A percentile compares a stretch with the other conserved stretches of the same genome.
phyloP scores from a whole-genome alignment of 2,329 filamentous ascomycete genomes.

The Xylaria sp. region DNA sequence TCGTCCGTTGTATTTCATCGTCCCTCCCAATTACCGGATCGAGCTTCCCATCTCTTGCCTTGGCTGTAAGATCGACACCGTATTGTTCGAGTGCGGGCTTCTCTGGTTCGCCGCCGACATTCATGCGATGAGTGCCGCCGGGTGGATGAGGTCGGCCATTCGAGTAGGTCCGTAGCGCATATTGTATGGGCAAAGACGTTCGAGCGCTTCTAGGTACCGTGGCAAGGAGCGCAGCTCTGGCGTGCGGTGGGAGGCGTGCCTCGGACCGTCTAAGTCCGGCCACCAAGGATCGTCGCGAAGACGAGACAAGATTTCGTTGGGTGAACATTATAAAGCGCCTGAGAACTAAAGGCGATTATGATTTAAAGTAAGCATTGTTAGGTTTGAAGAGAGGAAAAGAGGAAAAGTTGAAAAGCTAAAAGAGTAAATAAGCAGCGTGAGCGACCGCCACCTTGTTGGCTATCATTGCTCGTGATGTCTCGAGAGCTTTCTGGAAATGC shows the following conservation, averaged over 20 bases:
- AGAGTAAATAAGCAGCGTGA: constrained; percentile 32
- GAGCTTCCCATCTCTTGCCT: constrained; percentile 87
- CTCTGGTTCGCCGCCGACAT: constrained; percentile 78
- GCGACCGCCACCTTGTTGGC: neutral
- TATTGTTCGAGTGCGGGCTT: constrained; percentile 92
- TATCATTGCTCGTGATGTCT: constrained; percentile 33
- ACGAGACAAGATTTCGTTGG: constrained; percentile 53
- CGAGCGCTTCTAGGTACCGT: constrained; percentile 37
- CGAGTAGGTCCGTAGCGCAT: constrained; percentile 65
- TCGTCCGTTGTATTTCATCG: constrained; percentile 90
- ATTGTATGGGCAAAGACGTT: constrained; percentile 38
- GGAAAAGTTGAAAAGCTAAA: constrained; percentile 14
- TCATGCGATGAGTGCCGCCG: constrained; percentile 93
- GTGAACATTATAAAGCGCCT: constrained; percentile 51
- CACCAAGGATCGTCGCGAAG: constrained; percentile 51
- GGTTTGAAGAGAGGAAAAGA: neutral
- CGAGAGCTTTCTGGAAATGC: constrained; percentile 49
- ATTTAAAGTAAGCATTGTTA: neutral
- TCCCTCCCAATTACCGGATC: constrained; percentile 97
- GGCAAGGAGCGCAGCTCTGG: constrained; percentile 43
- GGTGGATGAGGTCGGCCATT: constrained; percentile 86
- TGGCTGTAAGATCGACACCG: constrained; percentile 88
- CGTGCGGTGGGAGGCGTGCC: constrained; percentile 39
- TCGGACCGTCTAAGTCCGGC: constrained; percentile 45
- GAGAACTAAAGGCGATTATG: neutral